phyloP scores from a whole-genome alignment of 1,284 basidiomycete species.

The Austroboletus novae-zelandiae region DNA sequence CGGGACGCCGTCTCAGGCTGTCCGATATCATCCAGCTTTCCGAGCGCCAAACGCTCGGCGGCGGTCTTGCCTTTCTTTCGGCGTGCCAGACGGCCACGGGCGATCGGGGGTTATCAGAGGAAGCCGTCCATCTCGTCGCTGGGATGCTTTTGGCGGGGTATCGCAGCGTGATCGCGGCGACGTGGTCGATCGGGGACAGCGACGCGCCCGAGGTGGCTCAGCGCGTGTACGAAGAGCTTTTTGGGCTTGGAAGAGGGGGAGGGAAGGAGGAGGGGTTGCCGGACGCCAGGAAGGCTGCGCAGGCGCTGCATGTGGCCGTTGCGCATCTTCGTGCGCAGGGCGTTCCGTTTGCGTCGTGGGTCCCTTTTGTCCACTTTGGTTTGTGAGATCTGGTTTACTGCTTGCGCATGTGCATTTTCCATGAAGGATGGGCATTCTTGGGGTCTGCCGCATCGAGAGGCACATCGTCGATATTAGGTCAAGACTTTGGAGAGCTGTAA shows the following conservation, averaged over 20 bases:
- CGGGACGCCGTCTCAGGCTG: not conserved
- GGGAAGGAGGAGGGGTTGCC: not conserved
- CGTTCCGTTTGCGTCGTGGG: not conserved
- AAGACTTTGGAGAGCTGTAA: too few relatives aligned
- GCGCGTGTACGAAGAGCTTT: not conserved
- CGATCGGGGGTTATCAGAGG: not conserved
- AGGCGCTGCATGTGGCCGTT: not conserved
- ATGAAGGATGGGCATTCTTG: too few relatives aligned
- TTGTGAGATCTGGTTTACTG: not conserved
- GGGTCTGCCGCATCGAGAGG: too few relatives aligned
- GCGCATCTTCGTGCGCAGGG: not conserved
- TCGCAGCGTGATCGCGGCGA: not conserved
- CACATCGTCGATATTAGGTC: too few relatives aligned
- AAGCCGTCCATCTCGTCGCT: not conserved
- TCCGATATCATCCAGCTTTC: conserved; percentile 1
- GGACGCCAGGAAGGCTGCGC: not conserved
- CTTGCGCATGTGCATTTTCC: too few relatives aligned
- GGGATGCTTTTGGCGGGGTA: not conserved
- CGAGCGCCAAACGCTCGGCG: not conserved
- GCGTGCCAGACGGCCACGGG: not conserved
- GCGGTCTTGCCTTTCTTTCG: not conserved
- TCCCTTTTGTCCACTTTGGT: not conserved
- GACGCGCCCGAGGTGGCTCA: not conserved
- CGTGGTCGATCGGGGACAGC: not conserved
- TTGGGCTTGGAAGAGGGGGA: not conserved